Percentiles rank a stretch among this genome's conserved stretches.
Evolutionary conservation across 2,329 filamentous ascomycete genomes (phyloP).

Genomic region (Xylaria sp.): DNA sequence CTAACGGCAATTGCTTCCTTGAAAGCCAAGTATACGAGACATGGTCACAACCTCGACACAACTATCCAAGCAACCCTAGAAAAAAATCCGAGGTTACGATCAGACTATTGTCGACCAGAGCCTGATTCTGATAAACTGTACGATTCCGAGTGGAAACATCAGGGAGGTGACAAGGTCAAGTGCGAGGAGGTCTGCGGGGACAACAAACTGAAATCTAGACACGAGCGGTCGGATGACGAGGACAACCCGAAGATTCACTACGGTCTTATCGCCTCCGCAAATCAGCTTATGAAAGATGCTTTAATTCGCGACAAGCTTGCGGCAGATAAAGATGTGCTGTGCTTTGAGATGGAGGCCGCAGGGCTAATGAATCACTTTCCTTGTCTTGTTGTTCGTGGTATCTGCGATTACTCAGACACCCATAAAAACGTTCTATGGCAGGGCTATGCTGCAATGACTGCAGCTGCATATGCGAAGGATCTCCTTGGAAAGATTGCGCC

Average conservation of each 20-base stretch:
- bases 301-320: slow-evolving; percentile 22
- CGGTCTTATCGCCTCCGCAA: background rate
- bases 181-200: background rate
- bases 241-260: slow-evolving; percentile 29
- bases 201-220: slow-evolving; percentile 11
- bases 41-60: background rate
- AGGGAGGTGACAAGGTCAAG: background rate
- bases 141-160: background rate
- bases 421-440: slow-evolving; percentile 7
- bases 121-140: background rate
- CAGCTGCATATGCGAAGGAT: slow-evolving; percentile 4
- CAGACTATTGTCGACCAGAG: slow-evolving; percentile 8
- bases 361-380: slow-evolving; percentile 6
- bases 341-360: slow-evolving; percentile 47
- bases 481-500: background rate
- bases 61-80: background rate
- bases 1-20: background rate
- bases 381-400: slow-evolving; percentile 5
- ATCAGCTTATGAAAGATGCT: background rate
- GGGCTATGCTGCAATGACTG: background rate
- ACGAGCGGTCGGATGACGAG: slow-evolving; percentile 11
- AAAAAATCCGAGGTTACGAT: background rate
- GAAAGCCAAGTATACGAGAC: background rate
- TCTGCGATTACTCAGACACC: slow-evolving; percentile 9
- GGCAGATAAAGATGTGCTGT: background rate